These are phyloP conservation scores for Mollisiaceae sp. DNA, from an alignment of 2,329 filamentous ascomycete genomes.

Conservation along the genomic window DNA sequence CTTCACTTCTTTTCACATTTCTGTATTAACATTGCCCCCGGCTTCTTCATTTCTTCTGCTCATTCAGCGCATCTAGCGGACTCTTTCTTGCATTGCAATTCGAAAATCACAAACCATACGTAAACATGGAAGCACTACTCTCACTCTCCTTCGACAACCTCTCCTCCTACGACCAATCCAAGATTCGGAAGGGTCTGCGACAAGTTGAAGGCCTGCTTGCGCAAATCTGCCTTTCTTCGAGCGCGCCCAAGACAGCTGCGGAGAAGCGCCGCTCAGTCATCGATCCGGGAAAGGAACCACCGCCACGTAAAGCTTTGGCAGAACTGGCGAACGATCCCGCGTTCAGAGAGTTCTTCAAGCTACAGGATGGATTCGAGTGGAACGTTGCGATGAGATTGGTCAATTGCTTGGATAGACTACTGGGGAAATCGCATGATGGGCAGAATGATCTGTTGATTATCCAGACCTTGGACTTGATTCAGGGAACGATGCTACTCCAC, in stretches of 20 bases:
- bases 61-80: constrained; percentile 14
- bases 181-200: constrained; percentile 90
- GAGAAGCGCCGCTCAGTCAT: constrained; percentile 39
- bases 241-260: constrained; percentile 30
- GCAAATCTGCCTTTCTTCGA: constrained; percentile 78
- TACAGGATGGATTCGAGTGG: constrained; percentile 98
- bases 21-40: constrained; percentile 40
- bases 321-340: constrained; percentile 82
- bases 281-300: constrained; percentile 46
- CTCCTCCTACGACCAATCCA: constrained; percentile 85
- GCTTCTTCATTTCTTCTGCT: constrained; percentile 26
- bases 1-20: constrained; percentile 38
- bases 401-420: constrained; percentile 81
- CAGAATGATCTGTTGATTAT: constrained; percentile 89
- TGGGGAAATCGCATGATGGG: constrained; percentile 81
- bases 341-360: constrained; percentile 93
- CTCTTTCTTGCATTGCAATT: constrained; percentile 16
- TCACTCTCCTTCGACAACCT: constrained; percentile 87
- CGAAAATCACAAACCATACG: constrained; percentile 22
- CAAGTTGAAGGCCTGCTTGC: constrained; percentile 94
- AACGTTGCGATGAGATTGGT: constrained; percentile 90
- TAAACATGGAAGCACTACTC: constrained; percentile 84
- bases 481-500: constrained; percentile 86
- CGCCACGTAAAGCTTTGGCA: constrained; percentile 63
- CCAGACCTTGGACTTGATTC: constrained; percentile 84